Percentiles rank a stretch among this genome's conserved stretches.
Evolutionary conservation across 495 filamentous ascomycete genomes (phyloP).

Genomic region (Paragyromitra xinjiangensis): DNA sequence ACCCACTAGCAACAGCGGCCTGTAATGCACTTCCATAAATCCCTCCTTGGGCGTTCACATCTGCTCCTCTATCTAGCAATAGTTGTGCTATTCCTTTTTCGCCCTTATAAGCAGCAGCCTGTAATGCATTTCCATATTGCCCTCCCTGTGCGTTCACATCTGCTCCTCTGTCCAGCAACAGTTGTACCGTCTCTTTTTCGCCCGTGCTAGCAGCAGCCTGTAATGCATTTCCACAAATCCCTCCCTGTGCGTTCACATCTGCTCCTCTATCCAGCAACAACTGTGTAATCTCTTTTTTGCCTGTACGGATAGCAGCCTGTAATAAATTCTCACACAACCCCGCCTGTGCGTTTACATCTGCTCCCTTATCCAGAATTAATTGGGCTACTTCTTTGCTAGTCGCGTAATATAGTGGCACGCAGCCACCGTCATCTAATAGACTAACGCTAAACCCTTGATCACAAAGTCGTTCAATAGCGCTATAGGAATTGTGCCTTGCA

Average conservation of each 20-base stretch:
- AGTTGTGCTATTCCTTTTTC: background rate
- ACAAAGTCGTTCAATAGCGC: slow-evolving; percentile 11
- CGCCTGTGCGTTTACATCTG: background rate
- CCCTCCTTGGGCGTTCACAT: slow-evolving; percentile 7
- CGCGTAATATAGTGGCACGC: slow-evolving; percentile 13
- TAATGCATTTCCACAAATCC: background rate
- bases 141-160: slow-evolving; percentile 6
- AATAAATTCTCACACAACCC: background rate
- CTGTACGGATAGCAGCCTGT: background rate
- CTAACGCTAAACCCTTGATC: background rate
- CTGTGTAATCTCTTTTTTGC: background rate
- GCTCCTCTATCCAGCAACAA: background rate
- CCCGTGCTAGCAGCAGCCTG: background rate
- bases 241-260: background rate
- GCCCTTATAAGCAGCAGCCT: background rate
- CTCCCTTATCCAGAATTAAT: background rate
- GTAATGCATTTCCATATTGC: background rate
- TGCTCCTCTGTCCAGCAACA: slow-evolving; percentile 12
- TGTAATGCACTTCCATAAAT: background rate
- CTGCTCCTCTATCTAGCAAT: background rate
- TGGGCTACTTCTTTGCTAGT: background rate
- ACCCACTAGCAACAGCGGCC: background rate
- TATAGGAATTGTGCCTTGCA: background rate
- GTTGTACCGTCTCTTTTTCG: background rate
- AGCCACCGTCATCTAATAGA: background rate